Evolutionary conservation across 2,329 filamentous ascomycete genomes (phyloP), one percentile per base, ranked within the genome.

Genomic region (Arthrobotrys conoides): DNA sequence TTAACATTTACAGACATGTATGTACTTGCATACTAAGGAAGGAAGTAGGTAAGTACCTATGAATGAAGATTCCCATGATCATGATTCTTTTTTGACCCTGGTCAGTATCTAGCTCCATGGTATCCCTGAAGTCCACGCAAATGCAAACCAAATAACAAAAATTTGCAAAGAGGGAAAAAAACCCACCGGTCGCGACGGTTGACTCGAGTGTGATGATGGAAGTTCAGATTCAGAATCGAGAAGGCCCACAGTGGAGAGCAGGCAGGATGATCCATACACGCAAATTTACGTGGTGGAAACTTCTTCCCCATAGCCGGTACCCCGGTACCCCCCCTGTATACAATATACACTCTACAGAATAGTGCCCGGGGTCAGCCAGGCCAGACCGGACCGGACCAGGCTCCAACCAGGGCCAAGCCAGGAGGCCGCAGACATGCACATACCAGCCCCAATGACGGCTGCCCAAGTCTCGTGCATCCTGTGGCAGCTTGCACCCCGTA

Each of bases 401-500:
- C 51, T n/a, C 18, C 51, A 30, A 53, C 70, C 61, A 61, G 71
- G 59, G 71, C 65, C 71, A 64, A 69, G 65, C 71, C 65, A 68
- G 65, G 64, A 68, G 53, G 38, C 61, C 38, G 57, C 61, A 51
- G 27, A 68, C 71, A 67, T 73, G 71, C 71, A 69, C 71, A 76
- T 76, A 69, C 71, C 71, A 76, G 71, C 71, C 71, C 71, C 71
- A 76, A 76, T 76, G 55, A 68, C 64, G 71, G 71, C 20, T 38
- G 71, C 71, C 71, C 71, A 75, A 68, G 65, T 76, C 71, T 76
- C 71, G 71, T 76, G 71, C 71, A 70, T 76, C 64, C 71, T 76
- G 71, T 76, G 65, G 71, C 71, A 76, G 71, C 71, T 75, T 67
- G 71, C 71, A 69, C 71, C 65, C 71, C 71, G 71, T 76, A 76